Evolutionary conservation across 805 yeast species (phyloP), one percentile per base, ranked within the genome.

Genomic region (Teunomyces funiuensis): DNA sequence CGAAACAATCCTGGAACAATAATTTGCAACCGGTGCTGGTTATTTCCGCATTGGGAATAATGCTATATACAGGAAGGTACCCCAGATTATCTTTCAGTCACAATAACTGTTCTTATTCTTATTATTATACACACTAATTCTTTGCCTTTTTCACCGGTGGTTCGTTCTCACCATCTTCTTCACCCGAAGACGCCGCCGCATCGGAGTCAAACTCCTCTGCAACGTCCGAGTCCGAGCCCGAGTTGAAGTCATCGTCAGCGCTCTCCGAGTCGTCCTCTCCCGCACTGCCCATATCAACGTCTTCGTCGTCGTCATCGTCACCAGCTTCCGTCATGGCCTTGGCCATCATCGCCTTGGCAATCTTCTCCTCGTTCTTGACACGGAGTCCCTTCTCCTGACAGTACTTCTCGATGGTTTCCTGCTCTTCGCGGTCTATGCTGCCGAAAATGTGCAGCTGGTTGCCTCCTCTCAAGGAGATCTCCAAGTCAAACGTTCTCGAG

Each of bases 401-500:
- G 71, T 74, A 93, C 33, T 73, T 73, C 60, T 91, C 96, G 45
- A 93, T 72, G 2, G 79, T 67, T 38, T 77, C 80, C 63, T 90
- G 98, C 58, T 93, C 99, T 49, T 88, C 97, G 60, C 88, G 80
- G 47, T 83, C 83, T 51, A 93, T 85, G 56, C 87, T 88, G 49
- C 96, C 95, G 63, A 93, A 91, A 29, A 82, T 81, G 51, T 90
- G 93, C 11, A 87, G 73, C 39, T 80, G 83, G 43, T 53, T 57
- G 30, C 84, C 82, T 29, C 80, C 77, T 49, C 83, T 77, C 43
- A 90, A 68, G 20, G 73, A 73, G 39, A 93, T 79, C 51, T 91
- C 93, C 68, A 93, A 69, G 65, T 93, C 99, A 64, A 93, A 93
- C 0, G 98, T 93, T 58, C 96, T 81, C 22, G 95, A 84, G 2